Conservation (phyloP, 306 rosid species). For the Ammopiptanthus mongolicus region DNA sequence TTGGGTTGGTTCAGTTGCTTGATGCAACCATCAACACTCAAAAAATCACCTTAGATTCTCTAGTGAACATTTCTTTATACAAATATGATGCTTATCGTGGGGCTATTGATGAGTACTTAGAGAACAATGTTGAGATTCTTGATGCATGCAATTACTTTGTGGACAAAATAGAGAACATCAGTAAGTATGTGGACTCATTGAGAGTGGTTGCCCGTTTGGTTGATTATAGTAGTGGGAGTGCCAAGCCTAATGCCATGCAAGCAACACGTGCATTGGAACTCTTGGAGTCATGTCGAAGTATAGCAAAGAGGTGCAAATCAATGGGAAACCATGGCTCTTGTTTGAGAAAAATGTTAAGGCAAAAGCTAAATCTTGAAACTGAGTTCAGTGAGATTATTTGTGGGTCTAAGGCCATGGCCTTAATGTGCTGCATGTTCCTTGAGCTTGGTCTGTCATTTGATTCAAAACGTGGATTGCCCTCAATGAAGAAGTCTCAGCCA, state of each 20-base stretch:
- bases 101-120: slow-evolving; percentile 34
- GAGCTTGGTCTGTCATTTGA: slow-evolving; percentile 36
- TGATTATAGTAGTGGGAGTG: slow-evolving; percentile 1
- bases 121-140: slow-evolving; percentile 32
- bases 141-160: slow-evolving; percentile 38
- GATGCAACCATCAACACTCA: slow-evolving; percentile 42
- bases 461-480: slow-evolving; percentile 14
- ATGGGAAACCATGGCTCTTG: not conserved
- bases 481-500: not conserved
- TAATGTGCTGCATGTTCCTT: slow-evolving; percentile 35
- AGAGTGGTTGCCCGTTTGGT: slow-evolving; percentile 26
- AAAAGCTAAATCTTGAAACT: slow-evolving; percentile 22
- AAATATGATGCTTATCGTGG: slow-evolving; percentile 4
- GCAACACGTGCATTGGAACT: slow-evolving; percentile 22
- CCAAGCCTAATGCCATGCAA: not conserved
- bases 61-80: slow-evolving; percentile 1
- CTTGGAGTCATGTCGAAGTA: slow-evolving; percentile 24
- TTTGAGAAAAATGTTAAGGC: slow-evolving; percentile 17
- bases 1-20: slow-evolving; percentile 29
- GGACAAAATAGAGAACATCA: slow-evolving; percentile 27
- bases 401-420: slow-evolving; percentile 41
- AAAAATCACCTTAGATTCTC: slow-evolving; percentile 28
- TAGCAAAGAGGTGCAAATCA: slow-evolving; percentile 13
- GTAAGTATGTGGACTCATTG: slow-evolving; percentile 28
- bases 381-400: slow-evolving; percentile 31